phyloP scores from a whole-genome alignment of 441 rosid genomes.

The Corymbia calophylla region DNA sequence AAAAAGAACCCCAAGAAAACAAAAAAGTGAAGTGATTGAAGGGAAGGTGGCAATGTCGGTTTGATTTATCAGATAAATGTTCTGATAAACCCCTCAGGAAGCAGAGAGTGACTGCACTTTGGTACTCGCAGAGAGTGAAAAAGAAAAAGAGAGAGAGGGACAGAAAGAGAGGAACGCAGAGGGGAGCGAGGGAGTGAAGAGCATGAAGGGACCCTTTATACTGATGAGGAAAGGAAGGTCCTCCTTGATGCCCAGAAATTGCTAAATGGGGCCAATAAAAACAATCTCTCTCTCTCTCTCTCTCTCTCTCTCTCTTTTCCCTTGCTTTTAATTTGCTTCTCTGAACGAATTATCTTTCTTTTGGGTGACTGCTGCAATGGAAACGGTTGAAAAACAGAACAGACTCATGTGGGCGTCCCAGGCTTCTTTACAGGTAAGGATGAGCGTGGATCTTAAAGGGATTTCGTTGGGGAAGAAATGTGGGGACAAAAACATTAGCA shows the following conservation, averaged over 20 bases:
- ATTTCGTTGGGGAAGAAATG: background rate
- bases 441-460: background rate
- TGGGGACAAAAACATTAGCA: background rate
- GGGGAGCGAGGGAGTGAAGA: slow-evolving; percentile 10
- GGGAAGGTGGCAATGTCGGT: slow-evolving; percentile 27
- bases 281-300: background rate
- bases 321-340: background rate
- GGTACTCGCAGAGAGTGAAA: background rate
- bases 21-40: background rate
- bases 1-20: background rate
- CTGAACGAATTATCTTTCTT: background rate
- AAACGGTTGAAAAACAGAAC: background rate
- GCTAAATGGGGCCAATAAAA: slow-evolving; percentile 27
- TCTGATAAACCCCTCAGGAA: slow-evolving; percentile 17
- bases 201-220: slow-evolving; percentile 29
- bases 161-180: slow-evolving; percentile 1
- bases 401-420: background rate
- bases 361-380: background rate
- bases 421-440: background rate
- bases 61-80: slow-evolving; percentile 25
- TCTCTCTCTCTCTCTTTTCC: too few relatives aligned
- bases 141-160: slow-evolving; percentile 1
- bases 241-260: slow-evolving; percentile 4
- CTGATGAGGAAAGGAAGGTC: slow-evolving; percentile 36
- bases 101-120: background rate